Conservation (phyloP, 192 early-diverging fungal species). For the Coemansia sp. region DNA sequence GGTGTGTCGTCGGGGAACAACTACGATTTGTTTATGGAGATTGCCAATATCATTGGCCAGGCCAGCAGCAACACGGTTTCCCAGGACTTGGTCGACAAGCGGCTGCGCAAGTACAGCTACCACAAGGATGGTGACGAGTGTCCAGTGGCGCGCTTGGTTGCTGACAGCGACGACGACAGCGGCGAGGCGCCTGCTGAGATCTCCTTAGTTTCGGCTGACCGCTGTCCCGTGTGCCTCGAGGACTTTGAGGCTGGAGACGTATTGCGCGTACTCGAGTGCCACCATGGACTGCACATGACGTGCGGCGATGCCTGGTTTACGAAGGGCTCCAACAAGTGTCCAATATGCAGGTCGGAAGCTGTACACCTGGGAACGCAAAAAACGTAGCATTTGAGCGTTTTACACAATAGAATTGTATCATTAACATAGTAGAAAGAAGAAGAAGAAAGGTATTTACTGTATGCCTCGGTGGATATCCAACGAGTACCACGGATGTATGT, state of each 20-base stretch:
- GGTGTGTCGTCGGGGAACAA: constrained; percentile 21
- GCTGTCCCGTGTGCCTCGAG: constrained; percentile 52
- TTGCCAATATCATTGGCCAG: constrained; percentile 47
- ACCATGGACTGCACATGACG: constrained; percentile 37
- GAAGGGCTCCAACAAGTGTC: constrained; percentile 50
- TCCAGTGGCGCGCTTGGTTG: constrained; percentile 12
- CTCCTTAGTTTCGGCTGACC: constrained; percentile 35
- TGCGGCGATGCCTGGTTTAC: constrained; percentile 56
- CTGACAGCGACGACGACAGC: neutral
- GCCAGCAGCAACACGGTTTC: constrained; percentile 27
- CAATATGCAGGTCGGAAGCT: constrained; percentile 43
- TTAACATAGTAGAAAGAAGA: neutral
- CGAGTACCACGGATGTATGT: constrained; percentile 45
- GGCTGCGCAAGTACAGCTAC: constrained; percentile 25
- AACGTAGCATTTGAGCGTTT: neutral
- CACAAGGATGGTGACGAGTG: neutral
- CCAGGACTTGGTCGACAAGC: constrained; percentile 45
- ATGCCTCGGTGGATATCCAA: constrained; percentile 36
- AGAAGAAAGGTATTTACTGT: constrained; percentile 10
- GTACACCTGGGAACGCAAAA: constrained; percentile 6
- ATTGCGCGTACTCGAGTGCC: constrained; percentile 41
- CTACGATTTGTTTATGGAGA: constrained; percentile 51
- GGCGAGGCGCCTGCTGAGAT: constrained; percentile 9
- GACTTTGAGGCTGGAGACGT: constrained; percentile 30
- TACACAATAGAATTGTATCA: too few species aligned